Evolutionary conservation across 768 basidiomycete genomes (phyloP).

Genomic region (Pluteus cervinus): DNA sequence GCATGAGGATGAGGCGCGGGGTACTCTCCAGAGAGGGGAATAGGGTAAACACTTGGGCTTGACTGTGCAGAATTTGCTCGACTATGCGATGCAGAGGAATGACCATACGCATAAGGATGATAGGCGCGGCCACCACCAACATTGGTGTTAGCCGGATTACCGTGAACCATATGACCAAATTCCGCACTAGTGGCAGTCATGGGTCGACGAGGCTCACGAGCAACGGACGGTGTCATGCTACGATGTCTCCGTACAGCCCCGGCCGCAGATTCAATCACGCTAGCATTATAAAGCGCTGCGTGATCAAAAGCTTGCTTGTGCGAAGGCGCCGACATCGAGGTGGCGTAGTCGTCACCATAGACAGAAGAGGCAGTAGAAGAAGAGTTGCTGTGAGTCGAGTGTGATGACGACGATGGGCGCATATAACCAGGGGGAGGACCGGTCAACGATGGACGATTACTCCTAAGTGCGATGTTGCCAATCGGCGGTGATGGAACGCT

Average conservation of each 20-base stretch:
- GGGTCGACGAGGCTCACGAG: slow-evolving; percentile 46
- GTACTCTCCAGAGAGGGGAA: slow-evolving; percentile 31
- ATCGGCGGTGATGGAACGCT: slow-evolving; percentile 34
- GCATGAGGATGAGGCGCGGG: slow-evolving; percentile 18
- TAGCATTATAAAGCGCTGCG: slow-evolving; percentile 39
- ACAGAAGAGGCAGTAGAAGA: slow-evolving; percentile 24
- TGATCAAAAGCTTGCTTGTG: slow-evolving; percentile 67
- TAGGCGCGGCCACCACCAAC: slow-evolving; percentile 48
- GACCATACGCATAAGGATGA: slow-evolving; percentile 50
- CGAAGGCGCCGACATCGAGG: slow-evolving; percentile 61
- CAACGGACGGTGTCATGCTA: slow-evolving; percentile 69
- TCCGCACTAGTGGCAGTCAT: slow-evolving; percentile 37
- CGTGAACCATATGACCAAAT: slow-evolving; percentile 18
- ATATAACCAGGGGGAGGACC: slow-evolving; percentile 21
- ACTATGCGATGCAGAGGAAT: slow-evolving; percentile 25
- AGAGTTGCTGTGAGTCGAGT: slow-evolving; percentile 23
- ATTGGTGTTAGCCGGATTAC: slow-evolving; percentile 29
- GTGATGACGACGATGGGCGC: slow-evolving; percentile 10
- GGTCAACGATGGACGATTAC: slow-evolving; percentile 19
- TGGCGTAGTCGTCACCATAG: slow-evolving; percentile 32
- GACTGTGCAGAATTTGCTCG: slow-evolving; percentile 36
- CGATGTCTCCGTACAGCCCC: slow-evolving; percentile 67
- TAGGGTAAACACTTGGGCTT: slow-evolving; percentile 36
- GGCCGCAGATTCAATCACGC: slow-evolving; percentile 25
- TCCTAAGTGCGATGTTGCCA: slow-evolving; percentile 17